These are phyloP conservation scores for Secale cereale DNA, from an alignment of 176 grass and related monocot species.

Conservation along the genomic window DNA sequence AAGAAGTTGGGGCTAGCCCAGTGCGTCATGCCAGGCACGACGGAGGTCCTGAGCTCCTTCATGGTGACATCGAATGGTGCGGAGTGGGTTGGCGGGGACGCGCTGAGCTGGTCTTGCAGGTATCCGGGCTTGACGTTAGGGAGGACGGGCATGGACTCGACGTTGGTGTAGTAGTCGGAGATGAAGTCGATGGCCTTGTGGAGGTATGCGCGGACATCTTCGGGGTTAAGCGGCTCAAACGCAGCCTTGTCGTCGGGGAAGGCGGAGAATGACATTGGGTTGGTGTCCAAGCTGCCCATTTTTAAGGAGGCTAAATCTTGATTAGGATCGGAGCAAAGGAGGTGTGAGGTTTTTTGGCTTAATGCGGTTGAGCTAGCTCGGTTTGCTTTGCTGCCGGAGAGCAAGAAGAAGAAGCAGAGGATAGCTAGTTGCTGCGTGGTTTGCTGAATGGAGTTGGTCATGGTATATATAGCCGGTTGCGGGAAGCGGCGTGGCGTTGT, in stretches of 20 bases:
- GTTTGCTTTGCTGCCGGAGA: too few relatives aligned
- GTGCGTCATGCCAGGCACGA: conserved; percentile 2
- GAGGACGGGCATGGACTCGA: neutral
- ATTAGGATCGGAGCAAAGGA: neutral
- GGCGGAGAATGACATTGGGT: neutral
- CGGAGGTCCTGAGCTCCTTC: neutral
- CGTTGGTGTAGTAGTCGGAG: neutral
- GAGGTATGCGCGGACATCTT: neutral
- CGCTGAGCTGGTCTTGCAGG: neutral
- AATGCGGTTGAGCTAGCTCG: too few relatives aligned
- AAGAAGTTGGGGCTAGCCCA: conserved; percentile 6
- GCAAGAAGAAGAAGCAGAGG: too few relatives aligned
- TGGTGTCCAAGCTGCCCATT: neutral
- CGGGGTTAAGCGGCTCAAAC: neutral
- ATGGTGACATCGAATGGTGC: neutral
- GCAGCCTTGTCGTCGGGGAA: neutral
- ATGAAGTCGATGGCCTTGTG: conserved; percentile 4
- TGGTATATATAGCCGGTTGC: too few relatives aligned
- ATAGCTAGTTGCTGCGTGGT: too few relatives aligned
- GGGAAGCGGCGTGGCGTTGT: too few relatives aligned
- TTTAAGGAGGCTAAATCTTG: neutral
- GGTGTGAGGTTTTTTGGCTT: neutral
- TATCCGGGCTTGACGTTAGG: neutral
- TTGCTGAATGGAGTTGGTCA: too few relatives aligned
- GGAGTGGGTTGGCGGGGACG: neutral